These are phyloP conservation scores for Laetiporus sulphureus DNA, from an alignment of 1,284 basidiomycete species.

Conservation along the genomic window DNA sequence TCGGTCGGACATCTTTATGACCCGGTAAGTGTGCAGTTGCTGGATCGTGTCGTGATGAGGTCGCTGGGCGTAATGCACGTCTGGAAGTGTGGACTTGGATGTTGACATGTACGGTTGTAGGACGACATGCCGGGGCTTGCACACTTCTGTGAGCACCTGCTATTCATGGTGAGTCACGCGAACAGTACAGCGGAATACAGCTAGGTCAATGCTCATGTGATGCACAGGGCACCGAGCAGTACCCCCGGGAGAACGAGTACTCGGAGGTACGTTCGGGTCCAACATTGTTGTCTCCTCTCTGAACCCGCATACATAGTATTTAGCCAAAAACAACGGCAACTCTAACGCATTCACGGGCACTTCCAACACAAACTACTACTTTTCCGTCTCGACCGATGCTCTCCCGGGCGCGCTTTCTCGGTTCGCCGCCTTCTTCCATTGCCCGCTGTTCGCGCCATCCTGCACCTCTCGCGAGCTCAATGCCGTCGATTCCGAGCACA, in stretches of 20 bases:
- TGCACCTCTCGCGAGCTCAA: conserved; percentile 94
- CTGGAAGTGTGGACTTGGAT: background rate
- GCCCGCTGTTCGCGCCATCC: conserved; percentile 85
- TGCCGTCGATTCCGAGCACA: conserved; percentile 97
- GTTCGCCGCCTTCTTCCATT: conserved; percentile 93
- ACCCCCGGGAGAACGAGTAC: conserved; percentile 91
- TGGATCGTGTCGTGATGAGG: background rate
- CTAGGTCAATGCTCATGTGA: background rate
- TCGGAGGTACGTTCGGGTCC: conserved; percentile 47
- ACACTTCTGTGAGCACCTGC: conserved; percentile 92
- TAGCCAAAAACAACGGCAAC: conserved; percentile 85
- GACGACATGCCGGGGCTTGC: conserved; percentile 85
- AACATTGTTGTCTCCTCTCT: background rate
- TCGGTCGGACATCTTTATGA: conserved; percentile 93
- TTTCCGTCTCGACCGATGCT: conserved; percentile 85
- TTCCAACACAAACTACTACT: conserved; percentile 92
- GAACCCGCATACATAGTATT: conserved; percentile 44
- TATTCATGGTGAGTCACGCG: conserved; percentile 92
- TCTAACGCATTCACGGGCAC: conserved; percentile 96
- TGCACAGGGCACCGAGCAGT: conserved; percentile 69
- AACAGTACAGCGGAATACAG: background rate
- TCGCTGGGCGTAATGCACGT: background rate
- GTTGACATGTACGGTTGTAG: conserved; percentile 29
- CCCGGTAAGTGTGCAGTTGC: conserved; percentile 54
- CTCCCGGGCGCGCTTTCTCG: conserved; percentile 83